Percentiles rank a stretch among this genome's conserved stretches.
Conservation (phyloP, 352 stramenopile genomes). For the Pythium oligandrum region DNA sequence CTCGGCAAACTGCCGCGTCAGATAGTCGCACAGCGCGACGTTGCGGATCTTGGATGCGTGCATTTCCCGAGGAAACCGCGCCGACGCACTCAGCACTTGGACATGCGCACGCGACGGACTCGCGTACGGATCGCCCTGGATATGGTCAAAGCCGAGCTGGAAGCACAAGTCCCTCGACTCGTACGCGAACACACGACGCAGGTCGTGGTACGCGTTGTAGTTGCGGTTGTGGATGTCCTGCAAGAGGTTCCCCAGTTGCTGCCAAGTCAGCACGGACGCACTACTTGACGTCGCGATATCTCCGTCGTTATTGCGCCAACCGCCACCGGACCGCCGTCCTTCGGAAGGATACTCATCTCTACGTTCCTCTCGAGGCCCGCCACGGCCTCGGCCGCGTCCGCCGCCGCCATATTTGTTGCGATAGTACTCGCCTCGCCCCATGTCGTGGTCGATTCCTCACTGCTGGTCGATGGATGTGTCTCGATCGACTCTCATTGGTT, state of each 20-base stretch:
- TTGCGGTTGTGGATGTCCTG: conserved; percentile 67
- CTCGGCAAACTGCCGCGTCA: conserved; percentile 82
- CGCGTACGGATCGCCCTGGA: conserved; percentile 95
- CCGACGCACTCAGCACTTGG: conserved; percentile 56
- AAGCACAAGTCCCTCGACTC: conserved; percentile 41
- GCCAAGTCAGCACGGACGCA: conserved; percentile 27
- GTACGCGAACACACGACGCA: conserved; percentile 44
- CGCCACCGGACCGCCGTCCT: conserved; percentile 13
- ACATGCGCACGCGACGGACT: conserved; percentile 92
- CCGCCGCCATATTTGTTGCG: conserved; percentile 85
- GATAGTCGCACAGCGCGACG: conserved; percentile 87
- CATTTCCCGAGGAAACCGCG: conserved; percentile 80
- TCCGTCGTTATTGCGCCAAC: conserved; percentile 15
- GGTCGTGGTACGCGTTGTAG: conserved; percentile 81
- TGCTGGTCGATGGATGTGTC: neutral
- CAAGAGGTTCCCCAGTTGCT: conserved; percentile 39
- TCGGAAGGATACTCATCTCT: neutral
- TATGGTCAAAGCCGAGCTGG: conserved; percentile 88
- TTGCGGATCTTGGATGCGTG: conserved; percentile 74
- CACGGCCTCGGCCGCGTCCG: conserved; percentile 26
- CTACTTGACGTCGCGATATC: conserved; percentile 3
- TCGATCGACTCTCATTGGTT: neutral
- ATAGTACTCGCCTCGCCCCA: conserved; percentile 86
- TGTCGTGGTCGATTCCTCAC: conserved; percentile 7
- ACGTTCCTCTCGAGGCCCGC: conserved; percentile 11